Base-by-base conservation (phyloP, 805 yeast species). In the Jamesozyma jinghongensis region DNA sequence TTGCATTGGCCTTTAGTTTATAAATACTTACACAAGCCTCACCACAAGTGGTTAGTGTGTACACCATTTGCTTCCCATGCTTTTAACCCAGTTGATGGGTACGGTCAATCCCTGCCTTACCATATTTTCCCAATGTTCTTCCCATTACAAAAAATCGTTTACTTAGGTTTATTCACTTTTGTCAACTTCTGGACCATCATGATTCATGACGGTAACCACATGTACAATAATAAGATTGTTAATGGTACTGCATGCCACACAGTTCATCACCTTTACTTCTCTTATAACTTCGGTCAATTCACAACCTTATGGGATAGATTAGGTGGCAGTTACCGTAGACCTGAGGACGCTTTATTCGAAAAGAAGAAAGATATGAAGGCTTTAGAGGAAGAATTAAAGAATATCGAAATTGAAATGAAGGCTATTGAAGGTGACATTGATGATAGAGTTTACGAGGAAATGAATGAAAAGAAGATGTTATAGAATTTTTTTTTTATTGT, bases 231-330 rank as follows among this genome's bases (percentile, higher is more conserved):
- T 62, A 95, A 97, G 5, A 75, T 86, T 43, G 82, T 92, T 50
- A 92, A 92, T 65, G 98, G 98, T 55, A 88, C 97, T 14, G 98
- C 98, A 5, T 90, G 97, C 65, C 98, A 92, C 68, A 88, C 98
- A 1, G 79, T 90, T 36, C 98, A 92, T 66, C 98, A 92, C 61
- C 68, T 92, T 53, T 92, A 92, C 68, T 92, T 92, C 77, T 90
- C 90, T 72, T 92, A 92, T 68, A 92, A 92, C 71, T 92, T 88
- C 61, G 98, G 98, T 31, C 98, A 92, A 68, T 92, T 90, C 69
- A 88, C 97, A 36, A 92, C 98, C 14, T 70, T 92, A 50, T 92
- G 98, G 98, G 98, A 92, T 63, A 81, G 98, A 67, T 67, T 92
- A 43, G 97, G 97, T 39, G 83, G 87, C 36, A 78, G 95, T 20